Base-by-base conservation (phyloP, 192 early-diverging fungal species). In the Rhizoclosmatium globosum region DNA sequence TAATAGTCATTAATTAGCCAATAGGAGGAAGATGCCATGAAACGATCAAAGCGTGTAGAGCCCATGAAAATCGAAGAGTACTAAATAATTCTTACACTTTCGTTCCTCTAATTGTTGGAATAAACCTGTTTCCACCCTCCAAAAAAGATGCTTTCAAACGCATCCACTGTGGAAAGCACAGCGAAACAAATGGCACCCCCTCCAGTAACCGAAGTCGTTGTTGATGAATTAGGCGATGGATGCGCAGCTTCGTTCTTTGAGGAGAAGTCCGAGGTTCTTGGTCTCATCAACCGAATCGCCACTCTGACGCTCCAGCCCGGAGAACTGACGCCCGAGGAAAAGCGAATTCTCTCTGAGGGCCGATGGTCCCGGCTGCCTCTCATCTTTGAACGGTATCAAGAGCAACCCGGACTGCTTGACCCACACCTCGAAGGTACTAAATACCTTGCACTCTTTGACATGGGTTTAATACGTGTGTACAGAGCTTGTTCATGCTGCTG, bases 341-440 rank as follows among this genome's bases (percentile, higher is more conserved):
- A 68, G 43, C 21, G 7, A 21, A 45, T 45, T 19, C 44, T 17
- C 62, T 7, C 7, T 7, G 31, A 15, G 6, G 46, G 4, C 11
- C 11, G 7, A 21, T 68, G 19, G 7, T 11, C 15, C 39, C 7
- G 7, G 43, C 47, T 68, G 46, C 60, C 60, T 7, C 60, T 7
- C 39, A 39, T 68, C 19, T 48, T 85, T 15, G 85, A 85, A 50
- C 61, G 67, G 58, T 94, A 94, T 72, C 94, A 95, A 81, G 93
- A 94, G 82, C 89, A 92, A 74, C 88, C 95, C 11, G 89, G 90
- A 66, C 67, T 96, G 2, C 87, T 96, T 7, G 95, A 96, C 68
- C 88, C 90, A n/a, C 85, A 86, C 74, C 83, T 96, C 42, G 94
- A 94, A 46, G 31, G 31, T 31, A 31, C 31, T 31, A 31, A 31